Evolutionary conservation across 495 filamentous ascomycete species (phyloP), one percentile per base, ranked within the genome.

Genomic region (Talaromyces proteolyticus): DNA sequence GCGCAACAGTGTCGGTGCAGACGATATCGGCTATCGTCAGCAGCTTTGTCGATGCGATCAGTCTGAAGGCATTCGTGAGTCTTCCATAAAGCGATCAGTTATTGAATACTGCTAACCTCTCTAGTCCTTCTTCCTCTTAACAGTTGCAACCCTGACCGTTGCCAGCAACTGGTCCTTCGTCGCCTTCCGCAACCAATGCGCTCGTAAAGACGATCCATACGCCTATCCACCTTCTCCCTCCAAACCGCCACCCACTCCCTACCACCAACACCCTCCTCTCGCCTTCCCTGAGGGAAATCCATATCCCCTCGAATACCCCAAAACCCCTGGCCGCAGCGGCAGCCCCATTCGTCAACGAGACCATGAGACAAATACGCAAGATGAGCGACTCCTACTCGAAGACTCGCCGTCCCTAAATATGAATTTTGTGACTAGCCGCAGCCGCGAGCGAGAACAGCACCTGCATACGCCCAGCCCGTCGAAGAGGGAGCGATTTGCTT

Each of bases 21-120:
- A 89, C 86, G 0, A 89, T 89, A 75, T 91, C 84, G 45, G 83
- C 85, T 59, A 95, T 91, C 22, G 81, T 88, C 57, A 87, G 87
- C 56, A 72, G 67, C 50, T 87, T 88, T 55, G 76, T 87, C 25
- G 81, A 89, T 62, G 76, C 82, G 11, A 85, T 88, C 37, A 84
- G 78, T 46, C 84, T 79, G 62, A 90, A 91, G 63, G 80, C 83
- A 20, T 82, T 88, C 66, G 80, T 85, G 76, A 39, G 74, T 42
- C 18, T 37, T 2, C 26, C 34, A 22, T 21, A 14, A 37, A 19
- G 10, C 17, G 10, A 16, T 20, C 34, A n/a, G 19, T n/a, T n/a
- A n/a, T n/a, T n/a, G 37, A 21, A 46, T 24, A 18, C 11, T 52
- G 41, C 57, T 65, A 57, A 66, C 49, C 4, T 5, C 0, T 36